Conservation (phyloP, 2,329 filamentous ascomycete species). For the Fusarium sp. region DNA sequence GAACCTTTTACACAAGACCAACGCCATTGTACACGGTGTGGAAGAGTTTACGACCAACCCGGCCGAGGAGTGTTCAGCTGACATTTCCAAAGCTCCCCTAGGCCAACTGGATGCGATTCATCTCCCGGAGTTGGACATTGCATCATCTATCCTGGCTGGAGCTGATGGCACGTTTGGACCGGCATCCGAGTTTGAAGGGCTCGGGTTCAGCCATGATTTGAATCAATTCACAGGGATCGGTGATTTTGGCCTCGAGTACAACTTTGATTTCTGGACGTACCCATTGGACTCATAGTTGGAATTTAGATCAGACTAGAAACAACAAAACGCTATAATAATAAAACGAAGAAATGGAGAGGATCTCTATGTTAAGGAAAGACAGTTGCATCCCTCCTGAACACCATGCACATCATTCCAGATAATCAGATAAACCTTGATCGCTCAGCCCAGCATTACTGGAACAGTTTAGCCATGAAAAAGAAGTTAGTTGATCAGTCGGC, state of each 20-base stretch:
- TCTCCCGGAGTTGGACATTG: background rate
- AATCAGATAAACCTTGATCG: background rate
- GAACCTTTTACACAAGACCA: background rate
- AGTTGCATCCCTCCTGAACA: background rate
- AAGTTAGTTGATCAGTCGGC: background rate
- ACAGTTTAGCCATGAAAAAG: background rate
- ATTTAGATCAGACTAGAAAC: background rate
- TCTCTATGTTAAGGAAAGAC: background rate
- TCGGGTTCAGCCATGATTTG: background rate
- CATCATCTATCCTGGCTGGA: background rate
- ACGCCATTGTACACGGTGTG: background rate
- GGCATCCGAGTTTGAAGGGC: background rate
- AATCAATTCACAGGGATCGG: background rate
- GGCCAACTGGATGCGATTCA: background rate
- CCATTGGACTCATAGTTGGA: background rate
- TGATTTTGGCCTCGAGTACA: background rate
- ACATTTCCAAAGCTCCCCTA: background rate
- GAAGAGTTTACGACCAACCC: background rate
- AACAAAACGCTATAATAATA: background rate
- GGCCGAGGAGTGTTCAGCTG: background rate
- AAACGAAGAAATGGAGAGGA: background rate
- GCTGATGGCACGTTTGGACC: background rate
- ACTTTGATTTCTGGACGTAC: background rate
- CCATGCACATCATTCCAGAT: background rate
- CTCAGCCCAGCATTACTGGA: background rate